These are phyloP conservation scores for Colletotrichum siamense DNA, from an alignment of 2,329 filamentous ascomycete species.

Conservation along the genomic window DNA sequence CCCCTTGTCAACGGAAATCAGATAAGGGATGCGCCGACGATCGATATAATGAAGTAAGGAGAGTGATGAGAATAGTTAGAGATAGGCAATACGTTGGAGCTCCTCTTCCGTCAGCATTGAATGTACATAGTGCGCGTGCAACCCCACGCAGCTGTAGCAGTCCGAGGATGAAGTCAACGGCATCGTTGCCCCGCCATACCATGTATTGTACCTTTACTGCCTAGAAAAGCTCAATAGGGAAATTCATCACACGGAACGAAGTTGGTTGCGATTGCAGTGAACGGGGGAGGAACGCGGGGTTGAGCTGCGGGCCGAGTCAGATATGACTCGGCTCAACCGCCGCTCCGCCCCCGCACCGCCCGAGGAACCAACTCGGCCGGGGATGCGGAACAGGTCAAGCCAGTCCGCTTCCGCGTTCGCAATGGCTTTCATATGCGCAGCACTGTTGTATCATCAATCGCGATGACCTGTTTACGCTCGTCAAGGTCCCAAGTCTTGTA, in stretches of 20 bases:
- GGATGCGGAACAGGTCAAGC: neutral
- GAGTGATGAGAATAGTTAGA: rapidly evolving
- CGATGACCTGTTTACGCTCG: neutral
- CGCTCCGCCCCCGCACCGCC: neutral
- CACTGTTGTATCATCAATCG: rapidly evolving
- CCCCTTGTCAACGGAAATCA: neutral
- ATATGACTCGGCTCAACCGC: neutral
- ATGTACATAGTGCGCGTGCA: no score
- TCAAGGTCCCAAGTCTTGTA: neutral
- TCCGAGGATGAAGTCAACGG: neutral
- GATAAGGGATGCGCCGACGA: neutral
- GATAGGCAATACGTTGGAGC: neutral
- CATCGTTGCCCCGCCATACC: neutral
- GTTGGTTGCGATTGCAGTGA: neutral
- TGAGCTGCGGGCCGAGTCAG: neutral
- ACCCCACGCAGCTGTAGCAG: no score
- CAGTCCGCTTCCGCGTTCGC: neutral
- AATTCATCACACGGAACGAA: neutral
- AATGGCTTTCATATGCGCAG: neutral
- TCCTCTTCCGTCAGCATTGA: neutral
- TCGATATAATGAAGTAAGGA: rapidly evolving
- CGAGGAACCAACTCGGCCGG: neutral
- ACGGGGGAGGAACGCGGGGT: neutral
- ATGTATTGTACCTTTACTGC: neutral
- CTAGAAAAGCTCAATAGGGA: rapidly evolving